Conservation (phyloP, 257 asterid genomes). For the Vinca minor region DNA sequence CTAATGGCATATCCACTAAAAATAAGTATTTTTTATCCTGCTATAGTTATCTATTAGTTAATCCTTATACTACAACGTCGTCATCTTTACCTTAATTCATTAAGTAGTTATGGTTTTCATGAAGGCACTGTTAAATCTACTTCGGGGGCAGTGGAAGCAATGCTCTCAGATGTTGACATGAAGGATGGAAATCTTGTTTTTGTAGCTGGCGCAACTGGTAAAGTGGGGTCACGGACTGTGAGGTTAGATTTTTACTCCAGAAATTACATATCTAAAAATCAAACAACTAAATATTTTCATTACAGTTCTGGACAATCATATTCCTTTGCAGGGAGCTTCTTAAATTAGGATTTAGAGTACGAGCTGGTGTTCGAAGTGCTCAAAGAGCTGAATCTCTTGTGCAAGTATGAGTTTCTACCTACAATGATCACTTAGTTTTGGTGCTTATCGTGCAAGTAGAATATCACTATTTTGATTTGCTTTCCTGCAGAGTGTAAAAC, state of each 20-base stretch:
- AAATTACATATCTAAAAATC: conserved; percentile 7
- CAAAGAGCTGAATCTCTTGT: conserved; percentile 81
- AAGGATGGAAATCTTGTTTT: conserved; percentile 65
- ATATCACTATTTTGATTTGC: conserved; percentile 2
- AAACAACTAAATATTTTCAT: conserved; percentile 6
- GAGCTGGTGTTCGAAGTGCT: conserved; percentile 79
- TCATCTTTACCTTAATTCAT: background rate
- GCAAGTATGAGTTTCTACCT: conserved; percentile 41
- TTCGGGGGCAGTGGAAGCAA: conserved; percentile 41
- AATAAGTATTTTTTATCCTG: background rate
- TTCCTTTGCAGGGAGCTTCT: conserved; percentile 74
- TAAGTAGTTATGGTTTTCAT: conserved; percentile 3
- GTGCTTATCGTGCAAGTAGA: background rate
- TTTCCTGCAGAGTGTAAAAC: conserved; percentile 59
- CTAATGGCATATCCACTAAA: background rate
- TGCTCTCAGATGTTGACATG: conserved; percentile 24
- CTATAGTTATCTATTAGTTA: too few species aligned
- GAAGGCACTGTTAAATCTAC: conserved; percentile 41
- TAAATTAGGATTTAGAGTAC: conserved; percentile 68
- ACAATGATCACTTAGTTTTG: background rate
- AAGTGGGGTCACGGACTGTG: conserved; percentile 91
- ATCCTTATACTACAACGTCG: background rate
- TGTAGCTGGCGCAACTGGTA: conserved; percentile 97
- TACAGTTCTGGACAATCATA: background rate
- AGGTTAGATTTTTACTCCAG: conserved; percentile 39